Evolutionary conservation across 768 basidiomycete genomes (phyloP), one percentile per base, ranked within the genome.

Genomic region (Ramaria rubella): DNA sequence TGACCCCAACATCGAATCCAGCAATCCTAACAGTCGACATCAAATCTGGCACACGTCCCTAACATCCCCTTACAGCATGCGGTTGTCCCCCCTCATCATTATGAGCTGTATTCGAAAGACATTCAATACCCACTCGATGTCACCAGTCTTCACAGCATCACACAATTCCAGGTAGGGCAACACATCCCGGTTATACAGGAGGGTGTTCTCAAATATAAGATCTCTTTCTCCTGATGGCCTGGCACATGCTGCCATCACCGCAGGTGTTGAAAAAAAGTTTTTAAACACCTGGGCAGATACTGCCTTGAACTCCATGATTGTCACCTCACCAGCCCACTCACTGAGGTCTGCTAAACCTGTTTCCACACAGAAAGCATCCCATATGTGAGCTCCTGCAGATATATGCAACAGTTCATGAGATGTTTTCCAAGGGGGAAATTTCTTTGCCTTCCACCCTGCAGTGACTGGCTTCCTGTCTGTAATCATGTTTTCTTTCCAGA

Each of bases 81-180:
- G 52, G 0, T 69, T 69, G 55, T 61, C 70, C 1, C 70, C 70
- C 5, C 69, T 69, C 49, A 63, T 70, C 15, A 63, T 63, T 8
- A 69, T 42, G 2, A 68, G 64, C 58, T 65, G 67, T 1, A 58
- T 52, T 49, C 69, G 69, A 1, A 72, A 57, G 5, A 72, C 64
- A 1, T 58, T 34, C 55, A 72, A 69, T 2, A 73, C 61, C 1
- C 68, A 58, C 0, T 71, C 70, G 44, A 74, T 69, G 51, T 72
- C 72, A 0, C 71, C 66, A 1, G 8, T 6, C 27, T 72, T 73
- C 65, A 72, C 69, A 0, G 68, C 64, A 58, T 70, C 64, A 0
- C 63, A 61, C 1, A 74, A 50, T 44, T 77, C 76, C 38, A 74
- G 70, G 52, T 79, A 78, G 0, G 77, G 65, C 1, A 75, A 43